Base-by-base conservation (phyloP, 1,139 yeast species). In the Saccharomycopsis phalli region DNA sequence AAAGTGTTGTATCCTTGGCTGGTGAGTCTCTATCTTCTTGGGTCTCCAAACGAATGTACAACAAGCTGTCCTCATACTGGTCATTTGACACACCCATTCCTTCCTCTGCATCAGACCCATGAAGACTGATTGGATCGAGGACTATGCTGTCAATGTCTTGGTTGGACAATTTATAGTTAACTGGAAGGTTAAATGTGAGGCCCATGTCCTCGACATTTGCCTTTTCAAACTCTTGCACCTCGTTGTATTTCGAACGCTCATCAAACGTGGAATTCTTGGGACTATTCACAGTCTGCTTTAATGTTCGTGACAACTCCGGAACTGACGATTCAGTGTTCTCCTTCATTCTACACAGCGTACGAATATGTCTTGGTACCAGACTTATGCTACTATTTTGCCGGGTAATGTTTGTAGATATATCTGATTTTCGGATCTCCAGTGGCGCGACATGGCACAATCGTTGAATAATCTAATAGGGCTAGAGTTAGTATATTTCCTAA, bases 131-230 rank as follows among this genome's bases (percentile, higher is more conserved):
- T 5, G 46, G 46, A 20, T 42, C 46, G n/a, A 42, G 36, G 11
- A 42, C 41, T 4, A 42, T 42, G 13, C 46, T 44, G 21, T 42
- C 46, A 34, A 42, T 33, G 16, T 42, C 43, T n/a, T 36, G 35
- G 10, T 32, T 32, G 14, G 40, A 23, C 16, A 42, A 33, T 29
- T 30, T 21, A 20, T 37, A 34, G 4, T 27, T 23, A 20, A 33
- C 31, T 8, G 44, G 47, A 31, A 53, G 55, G 29, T 28, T 46
- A 4, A 50, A 51, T 37, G 54, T 57, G 1, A 51, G 38, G 6
- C 60, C 60, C 34, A 57, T 49, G 37, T 57, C 60, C 30, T 55
- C 57, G 2, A 57, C 47, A 31, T 56, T 56, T n/a, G 54, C 57
- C 47, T 53, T 49, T 42, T 57, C 60, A 37, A 57, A 56, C 23